phyloP scores from a whole-genome alignment of 371 early-diverging fungal species.

The Funneliformis caledonium region DNA sequence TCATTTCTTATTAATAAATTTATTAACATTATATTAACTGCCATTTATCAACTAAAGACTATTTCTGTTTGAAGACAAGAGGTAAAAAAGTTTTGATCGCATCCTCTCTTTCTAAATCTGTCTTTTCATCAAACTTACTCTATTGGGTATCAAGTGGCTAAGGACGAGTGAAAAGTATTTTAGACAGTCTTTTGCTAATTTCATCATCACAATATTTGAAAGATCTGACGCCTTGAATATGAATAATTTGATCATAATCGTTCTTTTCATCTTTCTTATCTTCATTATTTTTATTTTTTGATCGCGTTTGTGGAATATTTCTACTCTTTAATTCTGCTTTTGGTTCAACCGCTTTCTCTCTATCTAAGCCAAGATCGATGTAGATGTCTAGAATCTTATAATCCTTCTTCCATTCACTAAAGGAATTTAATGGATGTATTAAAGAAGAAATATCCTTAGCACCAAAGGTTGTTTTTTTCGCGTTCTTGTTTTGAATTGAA shows the following conservation, averaged over 20 bases:
- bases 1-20: conserved; percentile 9
- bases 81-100: neutral
- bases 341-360: neutral
- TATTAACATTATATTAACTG: neutral
- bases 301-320: neutral
- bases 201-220: conserved; percentile 7
- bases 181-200: neutral
- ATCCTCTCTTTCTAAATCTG: neutral
- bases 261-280: neutral
- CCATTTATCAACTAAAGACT: conserved; percentile 7
- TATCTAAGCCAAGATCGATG: neutral
- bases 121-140: neutral
- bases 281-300: no score
- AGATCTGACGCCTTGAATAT: neutral
- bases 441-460: neutral
- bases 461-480: neutral
- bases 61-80: neutral
- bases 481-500: conserved; percentile 28
- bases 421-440: neutral
- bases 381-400: conserved; percentile 27
- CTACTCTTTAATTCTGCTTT: neutral
- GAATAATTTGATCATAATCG: neutral
- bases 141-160: conserved; percentile 2
- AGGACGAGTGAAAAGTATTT: neutral
- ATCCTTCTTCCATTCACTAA: neutral